Evolutionary conservation across 768 basidiomycete species (phyloP).

Genomic region (Lentinula guzmanii): DNA sequence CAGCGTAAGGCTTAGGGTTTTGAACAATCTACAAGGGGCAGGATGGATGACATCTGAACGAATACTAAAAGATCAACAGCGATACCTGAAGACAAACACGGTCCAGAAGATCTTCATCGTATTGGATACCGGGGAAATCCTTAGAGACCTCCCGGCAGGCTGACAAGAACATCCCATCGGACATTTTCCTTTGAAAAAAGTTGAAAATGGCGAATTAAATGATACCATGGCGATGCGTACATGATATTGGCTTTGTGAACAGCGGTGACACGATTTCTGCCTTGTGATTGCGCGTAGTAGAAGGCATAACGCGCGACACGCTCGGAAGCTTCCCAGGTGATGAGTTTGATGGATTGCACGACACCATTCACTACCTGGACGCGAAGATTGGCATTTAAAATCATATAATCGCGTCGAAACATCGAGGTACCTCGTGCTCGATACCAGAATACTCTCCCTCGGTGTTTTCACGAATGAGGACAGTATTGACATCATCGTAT

Average conservation of each 20-base stretch:
- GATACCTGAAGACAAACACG: constrained; percentile 88
- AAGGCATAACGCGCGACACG: constrained; percentile 98
- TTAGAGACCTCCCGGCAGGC: constrained; percentile 96
- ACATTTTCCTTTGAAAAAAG: constrained; percentile 81
- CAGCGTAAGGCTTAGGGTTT: constrained; percentile 89
- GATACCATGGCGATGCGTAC: constrained; percentile 36
- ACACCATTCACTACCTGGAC: constrained; percentile 91
- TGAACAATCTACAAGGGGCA: constrained; percentile 60
- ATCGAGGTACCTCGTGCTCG: constrained; percentile 80
- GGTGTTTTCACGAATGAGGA: constrained; percentile 98
- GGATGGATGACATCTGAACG: neutral
- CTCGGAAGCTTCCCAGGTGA: constrained; percentile 98
- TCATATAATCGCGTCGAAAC: constrained; percentile 1
- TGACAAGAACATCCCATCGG: constrained; percentile 98
- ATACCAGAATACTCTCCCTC: constrained; percentile 99
- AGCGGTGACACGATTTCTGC: constrained; percentile 89
- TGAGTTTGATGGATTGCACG: constrained; percentile 98
- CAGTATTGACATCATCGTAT: constrained; percentile 97
- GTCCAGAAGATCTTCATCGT: constrained; percentile 96
- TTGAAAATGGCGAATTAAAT: neutral
- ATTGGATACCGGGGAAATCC: constrained; percentile 88
- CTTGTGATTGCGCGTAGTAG: constrained; percentile 88
- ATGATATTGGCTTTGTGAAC: constrained; percentile 99
- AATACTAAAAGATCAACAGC: neutral
- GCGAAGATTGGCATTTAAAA: neutral